Evolutionary conservation across 2,329 filamentous ascomycete genomes (phyloP), one percentile per base, ranked within the genome.

Genomic region (Beauveria rudraprayagi): DNA sequence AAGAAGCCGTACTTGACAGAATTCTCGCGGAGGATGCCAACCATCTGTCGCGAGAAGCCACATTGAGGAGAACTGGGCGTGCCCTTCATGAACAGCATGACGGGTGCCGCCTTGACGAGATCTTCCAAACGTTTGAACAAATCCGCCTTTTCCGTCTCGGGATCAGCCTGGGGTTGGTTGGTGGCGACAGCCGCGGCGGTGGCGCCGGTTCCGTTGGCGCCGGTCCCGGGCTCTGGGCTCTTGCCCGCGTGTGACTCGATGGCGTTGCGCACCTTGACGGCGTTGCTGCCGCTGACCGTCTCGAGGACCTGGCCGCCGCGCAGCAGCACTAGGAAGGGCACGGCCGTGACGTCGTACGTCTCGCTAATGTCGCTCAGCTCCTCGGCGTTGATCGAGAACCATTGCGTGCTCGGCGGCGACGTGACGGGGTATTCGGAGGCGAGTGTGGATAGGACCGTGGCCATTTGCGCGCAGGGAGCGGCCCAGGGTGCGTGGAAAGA

Each of bases 71-170:
- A 83, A 66, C 87, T 90, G 0, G 92, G 92, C 3, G 91, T 95
- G n/a, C 92, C 92, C 78, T 96, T 96, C 91, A 96, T 96, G 76
- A 99, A 99, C 30, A 99, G 80, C 94, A 99, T 99, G 37, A 99
- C 92, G 0, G 92, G 91, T 37, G 94, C 93, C 5, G 94, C 94
- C 78, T 93, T 96, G 66, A 97, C 93, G 41, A 99, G 82, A 67
- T 95, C 90, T 22, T 77, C 83, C 43, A 99, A 80, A 37, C 93
- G 83, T 73, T 89, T 87, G 74, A 91, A 87, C 59, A 99, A 78
- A 66, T 95, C 92, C 73, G 97, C 91, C 77, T 93, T 93, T 55
- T 83, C 82, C 73, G 86, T 82, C 61, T 77, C 81, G 8, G 78
- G 79, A 63, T 85, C 81, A 14, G 67, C 66, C 4, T 70, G 66